These are phyloP conservation scores for Colletotrichum musicola DNA, from an alignment of 2,329 filamentous ascomycete genomes.

Conservation along the genomic window DNA sequence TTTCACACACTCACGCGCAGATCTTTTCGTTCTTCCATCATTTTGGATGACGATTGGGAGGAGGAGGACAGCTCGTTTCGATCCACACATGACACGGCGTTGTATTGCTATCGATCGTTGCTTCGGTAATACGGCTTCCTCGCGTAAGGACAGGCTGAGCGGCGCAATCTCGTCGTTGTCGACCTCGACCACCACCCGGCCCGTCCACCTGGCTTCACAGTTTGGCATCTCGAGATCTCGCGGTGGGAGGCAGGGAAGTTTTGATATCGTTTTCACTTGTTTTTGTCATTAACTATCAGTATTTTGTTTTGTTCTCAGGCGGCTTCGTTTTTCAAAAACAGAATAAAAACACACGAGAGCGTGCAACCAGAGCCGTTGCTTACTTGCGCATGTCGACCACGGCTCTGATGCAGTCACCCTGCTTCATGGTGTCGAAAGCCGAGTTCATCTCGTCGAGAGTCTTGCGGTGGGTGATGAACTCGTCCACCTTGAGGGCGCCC, in stretches of 20 bases:
- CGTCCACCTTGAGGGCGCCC: conserved; percentile 95
- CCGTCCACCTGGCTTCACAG: conserved; percentile 35
- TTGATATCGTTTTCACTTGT: conserved; percentile 37
- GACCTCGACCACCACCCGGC: conserved; percentile 9
- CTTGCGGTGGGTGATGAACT: conserved; percentile 98
- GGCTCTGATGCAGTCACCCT: conserved; percentile 95
- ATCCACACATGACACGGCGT: conserved; percentile 10
- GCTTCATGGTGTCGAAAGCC: conserved; percentile 94
- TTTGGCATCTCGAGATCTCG: conserved; percentile 23
- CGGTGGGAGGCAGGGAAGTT: neutral
- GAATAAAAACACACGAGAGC: conserved; percentile 4
- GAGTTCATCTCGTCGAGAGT: conserved; percentile 85
- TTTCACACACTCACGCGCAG: neutral
- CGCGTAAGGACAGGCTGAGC: conserved; percentile 13
- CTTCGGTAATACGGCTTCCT: conserved; percentile 1
- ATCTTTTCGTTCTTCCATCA: neutral
- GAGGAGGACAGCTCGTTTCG: neutral
- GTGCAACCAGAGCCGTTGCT: conserved; percentile 37
- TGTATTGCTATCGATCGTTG: conserved; percentile 23
- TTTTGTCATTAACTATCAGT: conserved; percentile 38
- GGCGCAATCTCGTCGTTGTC: conserved; percentile 7
- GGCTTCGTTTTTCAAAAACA: neutral
- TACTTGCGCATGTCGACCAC: conserved; percentile 77
- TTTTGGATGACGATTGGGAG: neutral
- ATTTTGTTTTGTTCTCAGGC: conserved; percentile 23